Base-by-base conservation (phyloP, 2,329 filamentous ascomycete species). In the Keithomyces neogunnii region DNA sequence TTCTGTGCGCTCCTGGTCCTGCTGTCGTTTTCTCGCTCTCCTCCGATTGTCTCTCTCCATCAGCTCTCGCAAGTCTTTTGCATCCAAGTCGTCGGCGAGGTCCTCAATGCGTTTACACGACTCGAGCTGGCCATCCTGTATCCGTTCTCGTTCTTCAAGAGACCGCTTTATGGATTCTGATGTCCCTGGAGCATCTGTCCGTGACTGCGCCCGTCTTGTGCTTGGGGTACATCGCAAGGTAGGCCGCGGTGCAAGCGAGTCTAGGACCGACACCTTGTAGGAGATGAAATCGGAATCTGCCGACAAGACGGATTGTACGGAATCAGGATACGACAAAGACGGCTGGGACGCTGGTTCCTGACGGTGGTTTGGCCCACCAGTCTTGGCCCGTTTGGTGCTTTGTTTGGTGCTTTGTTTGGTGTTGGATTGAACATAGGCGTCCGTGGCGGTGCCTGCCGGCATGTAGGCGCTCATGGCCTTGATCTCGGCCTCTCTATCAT, bases 31-130 rank as follows among this genome's bases (percentile, higher is more conserved):
- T 64, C 83, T 82, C 58, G 96, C 88, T 57, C 80, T 82, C 52
- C 93, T 80, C 60, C 91, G 81, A 57, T 85, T 78, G 62, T 99
- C 93, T 53, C 93, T 77, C 60, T 99, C 93, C 80, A 99, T 86
- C 32, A 97, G 75, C 63, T 95, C 88, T 53, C 92, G 81, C 39
- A 99, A 67, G 59, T 89, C 91, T 49, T 86, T 82, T 3, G 93
- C 87, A 68, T 89, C 89, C 50, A 99, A 75, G 53, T 88, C 86
- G 63, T 97, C 88, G 28, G 90, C 93, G 44, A 97, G 69, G 67
- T 87, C 71, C 69, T 88, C 69, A 64, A 87, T 69, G 61, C 81
- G 69, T 69, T 85, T 82, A 59, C 81, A 80, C 3, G 77, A 77
- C 56, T 76, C 82, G 31, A 84, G 62, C 0, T 72, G 75, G 38